Conservation (phyloP, 2,329 filamentous ascomycete genomes). For the Aspergillus sp. region DNA sequence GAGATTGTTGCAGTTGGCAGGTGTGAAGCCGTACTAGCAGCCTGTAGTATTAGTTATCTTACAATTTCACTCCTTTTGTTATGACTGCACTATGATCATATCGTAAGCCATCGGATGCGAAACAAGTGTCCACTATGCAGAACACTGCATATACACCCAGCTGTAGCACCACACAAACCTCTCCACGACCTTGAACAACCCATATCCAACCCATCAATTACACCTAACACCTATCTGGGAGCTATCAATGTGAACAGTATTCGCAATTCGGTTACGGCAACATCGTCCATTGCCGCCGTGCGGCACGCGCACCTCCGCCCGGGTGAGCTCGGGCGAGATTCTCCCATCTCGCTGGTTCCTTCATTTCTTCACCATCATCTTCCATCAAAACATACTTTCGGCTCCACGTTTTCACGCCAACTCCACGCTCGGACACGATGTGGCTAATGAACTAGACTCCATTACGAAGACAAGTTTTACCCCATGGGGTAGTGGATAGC, state of each 20-base stretch:
- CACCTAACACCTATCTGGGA: no score
- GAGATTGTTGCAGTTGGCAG: constrained; percentile 3
- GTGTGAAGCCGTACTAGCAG: not conserved
- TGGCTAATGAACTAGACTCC: not conserved
- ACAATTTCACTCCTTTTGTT: not conserved
- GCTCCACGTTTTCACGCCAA: not conserved
- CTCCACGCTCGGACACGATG: not conserved
- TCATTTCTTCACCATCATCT: not conserved
- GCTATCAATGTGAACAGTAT: no score
- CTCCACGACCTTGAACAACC: no score
- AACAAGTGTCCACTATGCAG: no score
- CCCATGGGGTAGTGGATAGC: not conserved
- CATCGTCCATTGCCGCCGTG: no score
- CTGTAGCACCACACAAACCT: no score
- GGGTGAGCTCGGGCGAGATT: constrained; percentile 8
- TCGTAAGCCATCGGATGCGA: not conserved
- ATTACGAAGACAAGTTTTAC: not conserved
- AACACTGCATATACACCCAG: no score
- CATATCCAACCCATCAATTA: no score
- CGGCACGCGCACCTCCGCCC: not conserved
- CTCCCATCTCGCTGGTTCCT: not conserved
- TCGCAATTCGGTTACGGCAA: no score
- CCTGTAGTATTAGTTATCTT: not conserved
- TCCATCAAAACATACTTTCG: not conserved
- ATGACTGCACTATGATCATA: not conserved